Conservation (phyloP, 768 basidiomycete genomes). For the Serendipita sp. region DNA sequence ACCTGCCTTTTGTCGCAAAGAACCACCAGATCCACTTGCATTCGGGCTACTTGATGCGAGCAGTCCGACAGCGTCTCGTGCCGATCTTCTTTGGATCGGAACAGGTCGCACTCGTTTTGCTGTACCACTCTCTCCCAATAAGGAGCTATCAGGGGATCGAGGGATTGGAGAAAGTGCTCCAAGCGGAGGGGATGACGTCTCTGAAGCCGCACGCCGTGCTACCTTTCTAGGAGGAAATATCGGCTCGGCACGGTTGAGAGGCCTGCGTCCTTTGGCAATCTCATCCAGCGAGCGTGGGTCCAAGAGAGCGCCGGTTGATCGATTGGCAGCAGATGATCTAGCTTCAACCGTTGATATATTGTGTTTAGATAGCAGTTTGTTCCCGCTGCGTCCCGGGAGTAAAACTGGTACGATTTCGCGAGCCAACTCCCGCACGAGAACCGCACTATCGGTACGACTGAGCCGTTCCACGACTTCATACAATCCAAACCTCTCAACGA, state of each 20-base stretch:
- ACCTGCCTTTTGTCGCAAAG: too few species aligned
- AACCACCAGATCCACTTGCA: too few species aligned
- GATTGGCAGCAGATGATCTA: not conserved
- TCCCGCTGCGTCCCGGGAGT: slow-evolving; percentile 30
- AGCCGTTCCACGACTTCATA: slow-evolving; percentile 66
- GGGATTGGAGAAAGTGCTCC: not conserved
- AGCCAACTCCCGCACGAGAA: slow-evolving; percentile 79
- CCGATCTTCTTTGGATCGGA: not conserved
- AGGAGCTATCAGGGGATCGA: not conserved
- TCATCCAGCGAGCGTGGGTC: not conserved
- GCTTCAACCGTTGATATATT: not conserved
- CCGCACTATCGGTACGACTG: slow-evolving; percentile 74
- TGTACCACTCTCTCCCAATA: not conserved
- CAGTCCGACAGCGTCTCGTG: not conserved
- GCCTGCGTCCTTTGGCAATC: not conserved
- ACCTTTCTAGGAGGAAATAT: not conserved
- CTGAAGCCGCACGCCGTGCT: not conserved
- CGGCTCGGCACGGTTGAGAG: not conserved
- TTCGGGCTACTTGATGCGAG: not conserved
- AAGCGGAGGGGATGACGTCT: not conserved
- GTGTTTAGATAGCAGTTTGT: not conserved
- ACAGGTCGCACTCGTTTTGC: not conserved
- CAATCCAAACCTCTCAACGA: slow-evolving; percentile 71
- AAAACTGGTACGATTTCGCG: slow-evolving; percentile 70
- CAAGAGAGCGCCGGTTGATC: not conserved